Evolutionary conservation across 2,329 filamentous ascomycete species (phyloP).

Genomic region (Colletotrichum lupini): DNA sequence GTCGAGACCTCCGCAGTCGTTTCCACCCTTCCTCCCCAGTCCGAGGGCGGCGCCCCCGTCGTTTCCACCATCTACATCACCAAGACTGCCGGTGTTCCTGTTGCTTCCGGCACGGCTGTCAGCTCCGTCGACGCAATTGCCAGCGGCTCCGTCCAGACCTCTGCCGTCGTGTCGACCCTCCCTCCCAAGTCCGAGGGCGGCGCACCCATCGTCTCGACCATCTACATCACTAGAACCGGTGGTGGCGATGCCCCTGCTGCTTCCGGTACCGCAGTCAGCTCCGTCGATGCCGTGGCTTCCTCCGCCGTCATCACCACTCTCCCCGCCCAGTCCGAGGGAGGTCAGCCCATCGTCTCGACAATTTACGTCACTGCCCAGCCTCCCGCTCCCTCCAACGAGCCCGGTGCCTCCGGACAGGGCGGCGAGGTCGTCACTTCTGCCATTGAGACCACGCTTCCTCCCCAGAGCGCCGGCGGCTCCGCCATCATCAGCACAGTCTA

Average conservation of each 20-base stretch:
- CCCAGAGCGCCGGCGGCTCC: slow-evolving; percentile 15
- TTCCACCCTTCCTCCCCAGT: background rate
- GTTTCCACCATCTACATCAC: slow-evolving; percentile 8
- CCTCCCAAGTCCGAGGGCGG: background rate
- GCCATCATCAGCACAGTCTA: slow-evolving; percentile 13
- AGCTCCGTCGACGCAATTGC: slow-evolving; percentile 19
- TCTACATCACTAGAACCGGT: slow-evolving; percentile 9
- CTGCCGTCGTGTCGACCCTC: slow-evolving; percentile 5
- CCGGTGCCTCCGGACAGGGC: background rate
- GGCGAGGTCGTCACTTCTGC: slow-evolving; percentile 14
- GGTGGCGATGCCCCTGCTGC: too few relatives aligned
- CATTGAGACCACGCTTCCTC: slow-evolving; percentile 17
- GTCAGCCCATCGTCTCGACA: background rate
- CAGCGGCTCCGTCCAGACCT: slow-evolving; percentile 1
- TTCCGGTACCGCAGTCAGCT: slow-evolving; percentile 10
- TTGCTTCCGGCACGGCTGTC: slow-evolving; percentile 14
- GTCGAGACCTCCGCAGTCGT: slow-evolving; percentile 12
- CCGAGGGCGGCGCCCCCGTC: background rate
- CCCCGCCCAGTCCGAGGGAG: slow-evolving; percentile 4
- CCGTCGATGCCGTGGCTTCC: slow-evolving; percentile 15
- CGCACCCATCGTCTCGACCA: background rate
- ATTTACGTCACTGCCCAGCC: slow-evolving; percentile 5
- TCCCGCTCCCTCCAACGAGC: background rate
- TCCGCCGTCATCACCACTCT: slow-evolving; percentile 21
- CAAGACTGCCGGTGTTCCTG: background rate